Evolutionary conservation across 1,284 basidiomycete genomes (phyloP), one percentile per base, ranked within the genome.

Genomic region (Flammula alnicola): DNA sequence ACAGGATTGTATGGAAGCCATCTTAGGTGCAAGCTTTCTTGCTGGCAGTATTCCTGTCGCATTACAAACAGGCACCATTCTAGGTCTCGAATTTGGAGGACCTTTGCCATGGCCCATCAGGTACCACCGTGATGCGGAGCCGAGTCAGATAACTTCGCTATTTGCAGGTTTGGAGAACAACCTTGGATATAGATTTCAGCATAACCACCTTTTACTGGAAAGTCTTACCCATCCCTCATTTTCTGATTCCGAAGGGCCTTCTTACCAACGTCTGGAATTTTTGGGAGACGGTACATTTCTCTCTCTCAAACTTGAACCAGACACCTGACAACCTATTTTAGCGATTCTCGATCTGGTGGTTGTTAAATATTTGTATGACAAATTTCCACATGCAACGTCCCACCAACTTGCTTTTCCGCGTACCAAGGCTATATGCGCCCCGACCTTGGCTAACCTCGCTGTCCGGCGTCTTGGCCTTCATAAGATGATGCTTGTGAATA

Each of bases 1-100:
- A 52, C 90, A 91, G 60, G 92, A 94, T 62, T 90, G 87, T 58
- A 88, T 92, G 81, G 92, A 95, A 64, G 86, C 92, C 1, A 76
- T 82, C 2, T 70, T 94, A 1, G 92, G 90, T 8, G 91, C 88
- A 1, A 78, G 81, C 27, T 92, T 84, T 60, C 56, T 84, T 7
- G 75, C 80, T 5, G 89, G 88, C 8, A 89, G 90, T 0, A 79
- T 93, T 26, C 64, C 76, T 12, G 79, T 83, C 73, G 82, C 86
- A 1, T 68, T 94, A 43, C 74, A 69, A n/a, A 69, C 81, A 5
- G 91, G 90, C 7, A 76, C 75, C 1, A 73, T 76, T 3, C 69
- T 94, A 16, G 83, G 84, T 0, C 64, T 94, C 25, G 79, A 82
- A 37, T 83, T 92, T 61, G 91, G 91, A 3, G 87, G 88, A 0